A percentile compares a stretch with the other conserved stretches of the same genome.
These are phyloP conservation scores for Botrytis hyacinthi DNA, from an alignment of 2,329 filamentous ascomycete species.

Conservation along the genomic window DNA sequence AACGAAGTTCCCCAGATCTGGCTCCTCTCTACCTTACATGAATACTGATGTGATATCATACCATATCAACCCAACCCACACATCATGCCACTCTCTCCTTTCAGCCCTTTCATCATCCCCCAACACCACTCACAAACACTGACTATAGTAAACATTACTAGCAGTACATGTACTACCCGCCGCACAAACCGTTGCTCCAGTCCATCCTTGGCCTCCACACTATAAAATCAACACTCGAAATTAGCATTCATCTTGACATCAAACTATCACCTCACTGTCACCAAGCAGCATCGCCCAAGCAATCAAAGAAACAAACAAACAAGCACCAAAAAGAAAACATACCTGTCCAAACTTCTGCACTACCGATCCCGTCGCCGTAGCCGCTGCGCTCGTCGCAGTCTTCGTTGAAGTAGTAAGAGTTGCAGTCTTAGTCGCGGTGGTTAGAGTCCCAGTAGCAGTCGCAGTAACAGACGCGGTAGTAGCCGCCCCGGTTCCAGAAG, in stretches of 20 bases:
- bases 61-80: not conserved
- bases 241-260: not conserved
- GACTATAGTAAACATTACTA: conserved; percentile 28
- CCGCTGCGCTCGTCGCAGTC: not conserved
- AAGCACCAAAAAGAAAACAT: not conserved
- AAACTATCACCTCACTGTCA: not conserved
- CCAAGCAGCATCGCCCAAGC: no score
- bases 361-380: not conserved
- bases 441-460: not conserved
- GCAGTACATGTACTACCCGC: conserved; percentile 26
- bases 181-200: conserved; percentile 28
- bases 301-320: no score
- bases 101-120: not conserved
- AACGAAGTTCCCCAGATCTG: no score
- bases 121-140: conserved; percentile 24
- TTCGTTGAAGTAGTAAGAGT: not conserved
- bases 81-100: not conserved
- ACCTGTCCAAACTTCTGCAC: conserved; percentile 27
- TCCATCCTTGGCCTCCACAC: conserved; percentile 31
- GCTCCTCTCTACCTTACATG: not conserved
- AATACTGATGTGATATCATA: not conserved
- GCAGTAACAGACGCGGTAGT: not conserved
- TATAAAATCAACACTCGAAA: not conserved
- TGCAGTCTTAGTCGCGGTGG: not conserved
- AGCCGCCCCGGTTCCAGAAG: not conserved